Base-by-base conservation (phyloP, 2,329 filamentous ascomycete genomes). In the Helotiales sp. region DNA sequence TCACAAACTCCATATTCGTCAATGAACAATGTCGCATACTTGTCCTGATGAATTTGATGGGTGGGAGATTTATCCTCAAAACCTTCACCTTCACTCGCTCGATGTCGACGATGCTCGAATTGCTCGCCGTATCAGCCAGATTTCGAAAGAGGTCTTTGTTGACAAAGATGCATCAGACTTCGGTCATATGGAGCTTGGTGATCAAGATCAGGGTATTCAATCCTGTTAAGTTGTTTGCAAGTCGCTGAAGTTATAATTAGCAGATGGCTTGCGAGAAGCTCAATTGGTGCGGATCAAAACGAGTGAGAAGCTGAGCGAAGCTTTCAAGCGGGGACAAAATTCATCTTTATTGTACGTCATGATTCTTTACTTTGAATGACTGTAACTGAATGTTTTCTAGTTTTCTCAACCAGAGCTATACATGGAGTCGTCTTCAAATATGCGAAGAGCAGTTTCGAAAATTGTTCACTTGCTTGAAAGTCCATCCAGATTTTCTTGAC, bases 371-470 rank as follows among this genome's bases (percentile, higher is more conserved):
- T 25, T 15, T 47, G 19, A 47, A 15, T 47, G 15, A 47, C 42
- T 27, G 6, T 47, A 24, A 15, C 42, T 47, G 15, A 47, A 47
- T 47, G 42, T 47, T 15, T 47, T 47, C 10, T 47, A 47, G 42
- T 47, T 47, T 47, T 27, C 42, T 47, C 19, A 25, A 47, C 42
- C 42, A 47, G 42, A 47, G 42, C 42, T 47, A 47, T 47, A 47
- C 42, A 47, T 47, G 42, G 42, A 47, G 42, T 47, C 42, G 42
- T 47, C 42, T 47, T 47, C 12, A 47, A 47, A 47, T 47, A 47
- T 47, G 42, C 42, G 42, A 47, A 47, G 42, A 47, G 42, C 42
- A 47, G 7, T 47, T 47, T 47, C 42, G 42, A 47, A 47, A 47
- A 15, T 47, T 47, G 15, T 47, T 47, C 42, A 47, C 42, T 25